Conservation (phyloP, 345 rosid species). For the Boechera retrofracta region DNA sequence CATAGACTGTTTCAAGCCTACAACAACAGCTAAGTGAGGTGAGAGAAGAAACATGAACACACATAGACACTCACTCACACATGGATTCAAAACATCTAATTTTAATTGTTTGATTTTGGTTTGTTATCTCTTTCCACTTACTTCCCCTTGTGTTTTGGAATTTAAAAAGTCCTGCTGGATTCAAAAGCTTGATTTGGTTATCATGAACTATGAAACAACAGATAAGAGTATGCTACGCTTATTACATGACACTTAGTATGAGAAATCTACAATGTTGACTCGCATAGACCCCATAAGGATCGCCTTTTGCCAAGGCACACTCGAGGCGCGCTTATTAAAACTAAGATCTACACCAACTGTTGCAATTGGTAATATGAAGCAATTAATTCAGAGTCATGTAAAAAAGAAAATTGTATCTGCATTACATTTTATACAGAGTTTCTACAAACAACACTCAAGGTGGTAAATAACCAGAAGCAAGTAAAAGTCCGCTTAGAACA, state of each 20-base stretch:
- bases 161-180: slow-evolving; percentile 22
- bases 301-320: not conserved
- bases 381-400: not conserved
- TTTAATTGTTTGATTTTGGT: slow-evolving; percentile 31
- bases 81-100: slow-evolving; percentile 30
- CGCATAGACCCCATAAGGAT: not conserved
- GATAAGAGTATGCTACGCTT: not conserved
- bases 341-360: not conserved
- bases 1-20: slow-evolving; percentile 89
- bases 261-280: not conserved
- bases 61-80: slow-evolving; percentile 9
- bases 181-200: slow-evolving; percentile 31
- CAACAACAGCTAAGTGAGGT: slow-evolving; percentile 52
- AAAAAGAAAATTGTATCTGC: not conserved
- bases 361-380: not conserved
- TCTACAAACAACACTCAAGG: slow-evolving; percentile 32
- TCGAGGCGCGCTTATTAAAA: too few species aligned
- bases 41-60: slow-evolving; percentile 20
- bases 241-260: not conserved
- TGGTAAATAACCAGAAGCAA: slow-evolving; percentile 17
- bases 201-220: not conserved
- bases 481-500: slow-evolving; percentile 32
- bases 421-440: slow-evolving; percentile 37
- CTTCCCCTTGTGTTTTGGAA: slow-evolving; percentile 24
- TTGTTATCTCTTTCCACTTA: slow-evolving; percentile 25